phyloP scores from a whole-genome alignment of 257 asterid species.

The Capsicum rhomboideum region DNA sequence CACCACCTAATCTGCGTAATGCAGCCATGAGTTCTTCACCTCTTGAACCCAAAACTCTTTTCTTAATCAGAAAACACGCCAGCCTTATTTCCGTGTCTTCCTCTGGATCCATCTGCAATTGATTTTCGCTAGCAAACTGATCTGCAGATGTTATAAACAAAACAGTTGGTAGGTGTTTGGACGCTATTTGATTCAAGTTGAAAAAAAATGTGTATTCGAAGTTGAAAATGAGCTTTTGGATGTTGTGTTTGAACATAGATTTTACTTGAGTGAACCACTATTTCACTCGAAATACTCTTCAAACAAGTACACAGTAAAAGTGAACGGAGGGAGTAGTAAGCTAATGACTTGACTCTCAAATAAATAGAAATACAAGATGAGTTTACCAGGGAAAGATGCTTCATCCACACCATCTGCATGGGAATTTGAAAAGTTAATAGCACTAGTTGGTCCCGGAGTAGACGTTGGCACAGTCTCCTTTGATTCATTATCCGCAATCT shows the following conservation, averaged over 20 bases:
- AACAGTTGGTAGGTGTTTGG: not conserved
- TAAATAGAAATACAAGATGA: not conserved
- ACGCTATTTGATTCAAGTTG: no score
- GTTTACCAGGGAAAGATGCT: conserved; percentile 40
- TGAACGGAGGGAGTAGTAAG: not conserved
- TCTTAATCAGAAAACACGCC: conserved; percentile 34
- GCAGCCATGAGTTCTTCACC: conserved; percentile 50
- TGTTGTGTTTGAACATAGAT: no score
- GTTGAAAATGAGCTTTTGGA: no score
- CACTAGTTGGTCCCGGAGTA: conserved; percentile 7
- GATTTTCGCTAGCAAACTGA: not conserved
- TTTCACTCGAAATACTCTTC: not conserved
- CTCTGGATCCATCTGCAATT: no score
- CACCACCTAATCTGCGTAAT: conserved; percentile 18
- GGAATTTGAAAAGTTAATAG: conserved; percentile 3
- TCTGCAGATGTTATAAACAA: conserved; percentile 13
- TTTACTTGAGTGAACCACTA: no score
- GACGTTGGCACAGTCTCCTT: conserved; percentile 4
- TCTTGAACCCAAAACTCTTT: conserved; percentile 35
- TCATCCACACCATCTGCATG: conserved; percentile 11
- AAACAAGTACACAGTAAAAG: no score
- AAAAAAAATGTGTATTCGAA: no score
- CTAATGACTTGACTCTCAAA: not conserved
- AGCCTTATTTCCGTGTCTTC: conserved; percentile 32
- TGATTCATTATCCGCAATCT: conserved; percentile 11